phyloP scores from a whole-genome alignment of 1,284 basidiomycete genomes.

The Tilletia indica region DNA sequence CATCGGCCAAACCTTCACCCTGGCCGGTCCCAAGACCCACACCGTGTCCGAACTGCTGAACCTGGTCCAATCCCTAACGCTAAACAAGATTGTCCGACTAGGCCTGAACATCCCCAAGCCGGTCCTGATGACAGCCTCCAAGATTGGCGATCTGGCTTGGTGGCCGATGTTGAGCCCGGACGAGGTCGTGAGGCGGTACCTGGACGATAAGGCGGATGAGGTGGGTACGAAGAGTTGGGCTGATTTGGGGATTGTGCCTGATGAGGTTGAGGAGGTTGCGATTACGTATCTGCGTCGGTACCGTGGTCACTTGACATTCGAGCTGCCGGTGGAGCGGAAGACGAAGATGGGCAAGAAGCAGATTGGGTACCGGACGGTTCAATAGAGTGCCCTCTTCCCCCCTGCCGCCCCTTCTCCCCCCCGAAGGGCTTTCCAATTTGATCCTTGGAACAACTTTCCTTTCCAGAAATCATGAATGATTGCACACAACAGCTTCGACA shows the following conservation, averaged over 20 bases:
- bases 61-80: slow-evolving; percentile 77
- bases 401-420: neutral
- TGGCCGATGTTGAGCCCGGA: slow-evolving; percentile 91
- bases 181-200: slow-evolving; percentile 82
- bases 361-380: slow-evolving; percentile 14
- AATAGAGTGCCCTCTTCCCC: neutral
- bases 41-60: slow-evolving; percentile 81
- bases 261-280: slow-evolving; percentile 83
- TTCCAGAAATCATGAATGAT: too few relatives aligned
- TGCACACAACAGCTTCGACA: too few relatives aligned
- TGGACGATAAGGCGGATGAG: slow-evolving; percentile 67
- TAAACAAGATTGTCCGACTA: slow-evolving; percentile 64
- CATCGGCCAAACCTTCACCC: slow-evolving; percentile 69
- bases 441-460: too few relatives aligned
- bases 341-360: slow-evolving; percentile 19
- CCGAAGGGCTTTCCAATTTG: neutral
- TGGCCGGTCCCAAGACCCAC: slow-evolving; percentile 85
- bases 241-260: slow-evolving; percentile 66
- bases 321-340: slow-evolving; percentile 58
- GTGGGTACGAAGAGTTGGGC: slow-evolving; percentile 61
- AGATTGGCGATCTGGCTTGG: slow-evolving; percentile 73
- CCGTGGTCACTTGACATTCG: slow-evolving; percentile 66
- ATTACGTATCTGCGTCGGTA: slow-evolving; percentile 88
- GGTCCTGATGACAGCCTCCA: slow-evolving; percentile 69
- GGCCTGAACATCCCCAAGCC: slow-evolving; percentile 75